Conservation (phyloP, 306 rosid genomes). For the Comarum palustre region DNA sequence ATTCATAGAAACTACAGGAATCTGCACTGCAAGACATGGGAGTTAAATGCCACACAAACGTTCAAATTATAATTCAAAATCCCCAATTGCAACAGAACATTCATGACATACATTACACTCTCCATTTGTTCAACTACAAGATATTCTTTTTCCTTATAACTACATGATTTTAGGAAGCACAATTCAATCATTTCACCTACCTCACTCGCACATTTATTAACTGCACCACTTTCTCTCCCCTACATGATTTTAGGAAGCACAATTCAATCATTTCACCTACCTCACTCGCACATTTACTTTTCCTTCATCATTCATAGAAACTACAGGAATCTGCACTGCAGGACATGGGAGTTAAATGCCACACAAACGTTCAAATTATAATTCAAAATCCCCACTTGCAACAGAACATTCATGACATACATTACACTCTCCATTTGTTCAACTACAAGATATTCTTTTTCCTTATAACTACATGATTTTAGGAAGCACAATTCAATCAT, state of each 20-base stretch:
- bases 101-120: not conserved
- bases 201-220: constrained; percentile 3
- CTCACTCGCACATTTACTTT: too few relatives aligned
- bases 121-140: not conserved
- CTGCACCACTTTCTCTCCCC: not conserved
- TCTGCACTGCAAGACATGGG: constrained; percentile 53
- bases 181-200: not conserved
- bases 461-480: not conserved
- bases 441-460: not conserved
- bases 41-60: not conserved
- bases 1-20: constrained; percentile 69
- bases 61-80: constrained; percentile 1
- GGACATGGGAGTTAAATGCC: constrained; percentile 19
- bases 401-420: not conserved
- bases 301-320: constrained; percentile 72
- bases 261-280: too few relatives aligned
- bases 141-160: not conserved
- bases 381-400: not conserved
- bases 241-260: too few relatives aligned
- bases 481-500: not conserved
- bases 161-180: not conserved
- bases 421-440: not conserved
- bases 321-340: constrained; percentile 78
- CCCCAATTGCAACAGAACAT: not conserved
- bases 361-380: not conserved